phyloP scores from a whole-genome alignment of 441 rosid species.

The Adansonia gregorii region DNA sequence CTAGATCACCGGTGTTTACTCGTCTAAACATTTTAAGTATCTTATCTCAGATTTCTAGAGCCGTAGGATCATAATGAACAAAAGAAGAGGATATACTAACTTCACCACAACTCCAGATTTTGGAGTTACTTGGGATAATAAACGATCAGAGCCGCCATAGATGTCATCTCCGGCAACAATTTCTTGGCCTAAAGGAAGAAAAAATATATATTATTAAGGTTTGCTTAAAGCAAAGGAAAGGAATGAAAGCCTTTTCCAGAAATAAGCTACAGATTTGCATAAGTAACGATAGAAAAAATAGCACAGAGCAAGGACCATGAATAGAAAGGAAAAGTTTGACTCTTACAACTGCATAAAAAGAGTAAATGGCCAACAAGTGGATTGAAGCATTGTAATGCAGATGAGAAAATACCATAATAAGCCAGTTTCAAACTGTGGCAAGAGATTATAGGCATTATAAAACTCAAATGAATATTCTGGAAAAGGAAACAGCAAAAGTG shows the following conservation, averaged over 20 bases:
- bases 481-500: neutral
- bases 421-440: neutral
- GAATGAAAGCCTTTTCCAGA: neutral
- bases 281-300: neutral
- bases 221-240: neutral
- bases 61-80: conserved; percentile 8
- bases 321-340: neutral
- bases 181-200: conserved; percentile 64
- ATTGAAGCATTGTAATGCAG: neutral
- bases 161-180: conserved; percentile 94
- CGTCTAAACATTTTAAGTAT: conserved; percentile 54
- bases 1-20: conserved; percentile 68
- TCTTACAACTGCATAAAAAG: neutral
- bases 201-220: neutral
- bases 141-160: conserved; percentile 92
- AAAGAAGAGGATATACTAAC: conserved; percentile 49
- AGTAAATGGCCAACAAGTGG: neutral
- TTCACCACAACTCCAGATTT: conserved; percentile 73
- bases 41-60: conserved; percentile 24
- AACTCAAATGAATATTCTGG: neutral
- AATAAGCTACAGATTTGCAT: conserved; percentile 1
- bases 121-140: conserved; percentile 80
- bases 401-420: neutral
- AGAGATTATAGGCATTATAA: neutral
- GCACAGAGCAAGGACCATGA: neutral